Base-by-base conservation (phyloP, 2,329 filamentous ascomycete genomes). In the Pseudogymnoascus sp. region DNA sequence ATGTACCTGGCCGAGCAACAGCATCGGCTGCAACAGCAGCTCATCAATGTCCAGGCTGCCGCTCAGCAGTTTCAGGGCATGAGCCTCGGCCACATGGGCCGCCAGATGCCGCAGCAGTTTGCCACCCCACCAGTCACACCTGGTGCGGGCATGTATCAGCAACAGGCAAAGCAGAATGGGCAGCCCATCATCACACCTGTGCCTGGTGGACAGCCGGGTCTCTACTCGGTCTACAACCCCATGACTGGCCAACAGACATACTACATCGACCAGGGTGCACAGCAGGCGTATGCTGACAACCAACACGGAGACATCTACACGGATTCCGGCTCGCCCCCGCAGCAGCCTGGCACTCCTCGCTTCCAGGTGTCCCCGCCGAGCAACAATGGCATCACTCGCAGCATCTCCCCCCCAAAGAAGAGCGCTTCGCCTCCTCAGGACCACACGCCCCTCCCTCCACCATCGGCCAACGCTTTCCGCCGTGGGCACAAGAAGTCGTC, bases 1-100 rank as follows among this genome's bases (percentile, higher is more conserved):
- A 78, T 94, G 72, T 96, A 95, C 71, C 82, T 99, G 59, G 91
- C 92, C 40, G 91, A 96, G 72, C 92, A 96, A 76, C 93, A 97
- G 76, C 92, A 96, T 77, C 88, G 90, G 66, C 84, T 97, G 60
- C 92, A 97, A 76, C 92, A 97, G 77, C 92, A 97, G 77, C 82
- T 97, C 67, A 84, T 91, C 68, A 89, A 79, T 66, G 85, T 97
- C 24, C 94, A 93, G 70, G 86, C 87, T 60, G 89, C 89, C 37
- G 88, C 90, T 63, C 89, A 92, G 75, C 89, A 92, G 74, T 89
- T 92, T 70, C 88, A 92, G 73, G 85, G 84, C 66, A 78, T 96
- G 76, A 91, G 81, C 73, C 73, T 96, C 63, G 77, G 77, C 60
- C 70, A 74, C 5, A 76, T 77, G 69, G 73, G 78, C 61, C 80